Conservation (phyloP, 352 stramenopile species). For the Phytophthora constricta region DNA sequence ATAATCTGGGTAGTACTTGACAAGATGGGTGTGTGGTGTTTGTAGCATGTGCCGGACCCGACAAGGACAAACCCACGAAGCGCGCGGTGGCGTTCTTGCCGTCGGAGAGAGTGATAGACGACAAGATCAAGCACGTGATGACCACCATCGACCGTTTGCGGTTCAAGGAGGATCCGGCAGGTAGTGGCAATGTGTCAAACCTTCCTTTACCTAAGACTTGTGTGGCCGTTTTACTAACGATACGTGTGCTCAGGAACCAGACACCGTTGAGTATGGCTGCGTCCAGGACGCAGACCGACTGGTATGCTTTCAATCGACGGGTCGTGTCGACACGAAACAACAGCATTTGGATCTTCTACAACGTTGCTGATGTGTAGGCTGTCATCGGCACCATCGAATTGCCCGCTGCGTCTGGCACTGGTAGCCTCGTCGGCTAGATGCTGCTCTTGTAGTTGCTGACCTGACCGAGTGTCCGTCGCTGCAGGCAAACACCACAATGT, state of each 20-base stretch:
- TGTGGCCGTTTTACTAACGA: not conserved
- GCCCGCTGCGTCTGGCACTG: slow-evolving; percentile 92
- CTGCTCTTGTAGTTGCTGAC: no score
- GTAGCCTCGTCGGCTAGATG: no score
- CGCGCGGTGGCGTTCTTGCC: slow-evolving; percentile 64
- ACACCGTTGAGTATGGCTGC: slow-evolving; percentile 79
- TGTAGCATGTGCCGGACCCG: slow-evolving; percentile 56
- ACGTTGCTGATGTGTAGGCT: slow-evolving; percentile 49
- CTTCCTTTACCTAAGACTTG: not conserved
- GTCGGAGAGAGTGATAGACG: slow-evolving; percentile 49
- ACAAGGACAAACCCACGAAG: slow-evolving; percentile 56
- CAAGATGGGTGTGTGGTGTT: not conserved
- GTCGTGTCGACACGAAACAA: not conserved
- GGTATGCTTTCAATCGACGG: slow-evolving; percentile 32
- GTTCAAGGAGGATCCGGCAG: slow-evolving; percentile 84
- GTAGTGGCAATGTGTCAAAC: slow-evolving; percentile 17
- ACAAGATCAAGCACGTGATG: slow-evolving; percentile 76
- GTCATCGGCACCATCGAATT: slow-evolving; percentile 91
- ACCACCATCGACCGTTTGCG: slow-evolving; percentile 84
- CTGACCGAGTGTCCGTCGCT: no score
- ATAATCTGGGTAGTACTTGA: not conserved
- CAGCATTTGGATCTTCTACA: not conserved
- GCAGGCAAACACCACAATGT: no score
- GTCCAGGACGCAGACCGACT: slow-evolving; percentile 91
- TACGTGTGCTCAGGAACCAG: slow-evolving; percentile 26